A percentile compares a stretch with the other conserved stretches of the same genome.
Evolutionary conservation across 495 filamentous ascomycete species (phyloP).

Genomic region (Trichoderma virens): DNA sequence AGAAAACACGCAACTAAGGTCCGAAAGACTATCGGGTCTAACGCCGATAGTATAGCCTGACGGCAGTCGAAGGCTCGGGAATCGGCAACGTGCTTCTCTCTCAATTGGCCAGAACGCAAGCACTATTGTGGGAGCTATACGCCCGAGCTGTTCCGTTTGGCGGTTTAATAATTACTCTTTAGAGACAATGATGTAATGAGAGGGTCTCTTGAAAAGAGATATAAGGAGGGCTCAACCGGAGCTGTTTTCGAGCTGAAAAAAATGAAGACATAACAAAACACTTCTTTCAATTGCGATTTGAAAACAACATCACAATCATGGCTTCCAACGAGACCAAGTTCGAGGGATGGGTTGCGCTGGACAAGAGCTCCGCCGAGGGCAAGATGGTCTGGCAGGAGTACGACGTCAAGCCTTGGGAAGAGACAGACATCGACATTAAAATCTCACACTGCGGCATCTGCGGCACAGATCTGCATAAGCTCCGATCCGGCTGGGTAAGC

Average conservation of each 20-base stretch:
- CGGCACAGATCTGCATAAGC: conserved; percentile 48
- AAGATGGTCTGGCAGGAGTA: conserved; percentile 62
- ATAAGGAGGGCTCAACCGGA: not conserved
- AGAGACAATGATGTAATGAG: not conserved
- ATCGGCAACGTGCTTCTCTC: not conserved
- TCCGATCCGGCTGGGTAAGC: conserved; percentile 48
- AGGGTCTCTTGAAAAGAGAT: not conserved
- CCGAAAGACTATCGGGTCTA: not conserved
- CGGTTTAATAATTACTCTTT: too few relatives aligned
- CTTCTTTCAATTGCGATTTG: not conserved
- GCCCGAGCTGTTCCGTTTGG: not conserved
- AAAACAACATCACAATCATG: not conserved
- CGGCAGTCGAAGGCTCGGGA: not conserved
- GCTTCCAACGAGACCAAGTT: conserved; percentile 43
- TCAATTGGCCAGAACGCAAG: too few relatives aligned
- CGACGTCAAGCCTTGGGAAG: conserved; percentile 50
- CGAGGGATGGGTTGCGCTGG: conserved; percentile 72
- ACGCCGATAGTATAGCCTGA: not conserved
- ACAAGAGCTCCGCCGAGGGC: conserved; percentile 49
- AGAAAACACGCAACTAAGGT: too few relatives aligned
- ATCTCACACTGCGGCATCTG: conserved; percentile 50
- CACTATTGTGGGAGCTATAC: too few relatives aligned
- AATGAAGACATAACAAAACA: not conserved
- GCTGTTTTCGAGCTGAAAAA: too few relatives aligned
- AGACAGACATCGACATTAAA: conserved; percentile 51